These are phyloP conservation scores for Sarocladium kiliense DNA, from an alignment of 2,329 filamentous ascomycete genomes.

Conservation along the genomic window DNA sequence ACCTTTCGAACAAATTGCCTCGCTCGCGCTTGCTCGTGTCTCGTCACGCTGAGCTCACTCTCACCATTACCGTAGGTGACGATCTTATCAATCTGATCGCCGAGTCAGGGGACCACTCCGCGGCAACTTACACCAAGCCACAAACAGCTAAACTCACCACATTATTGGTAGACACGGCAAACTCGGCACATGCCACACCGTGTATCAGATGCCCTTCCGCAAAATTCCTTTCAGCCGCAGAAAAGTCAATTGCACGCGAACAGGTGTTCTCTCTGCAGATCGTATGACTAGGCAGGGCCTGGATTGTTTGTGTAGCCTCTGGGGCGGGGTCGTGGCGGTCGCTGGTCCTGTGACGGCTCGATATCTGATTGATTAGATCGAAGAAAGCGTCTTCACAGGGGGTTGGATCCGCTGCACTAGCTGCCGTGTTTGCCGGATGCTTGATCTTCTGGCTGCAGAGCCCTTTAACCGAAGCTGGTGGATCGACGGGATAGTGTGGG, in stretches of 20 bases:
- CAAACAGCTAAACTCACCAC: not conserved
- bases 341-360: not conserved
- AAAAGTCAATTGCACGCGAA: not conserved
- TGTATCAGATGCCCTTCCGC: not conserved
- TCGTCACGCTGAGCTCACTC: not conserved
- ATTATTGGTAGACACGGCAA: conserved; percentile 1
- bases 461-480: not conserved
- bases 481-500: not conserved
- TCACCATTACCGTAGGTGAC: not conserved
- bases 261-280: not conserved
- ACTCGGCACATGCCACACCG: not conserved
- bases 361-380: conserved; percentile 9
- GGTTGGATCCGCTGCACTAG: not conserved
- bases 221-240: not conserved
- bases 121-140: conserved; percentile 1
- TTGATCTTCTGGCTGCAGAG: not conserved
- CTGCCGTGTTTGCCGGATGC: not conserved
- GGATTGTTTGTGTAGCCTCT: not conserved
- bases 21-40: not conserved
- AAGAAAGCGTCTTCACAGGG: not conserved
- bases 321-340: not conserved
- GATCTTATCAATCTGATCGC: conserved; percentile 9
- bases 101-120: conserved; percentile 5
- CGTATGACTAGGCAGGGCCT: conserved; percentile 1
- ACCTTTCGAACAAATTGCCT: not conserved